Base-by-base conservation (phyloP, 306 rosid species). In the Quercus agrifolia region DNA sequence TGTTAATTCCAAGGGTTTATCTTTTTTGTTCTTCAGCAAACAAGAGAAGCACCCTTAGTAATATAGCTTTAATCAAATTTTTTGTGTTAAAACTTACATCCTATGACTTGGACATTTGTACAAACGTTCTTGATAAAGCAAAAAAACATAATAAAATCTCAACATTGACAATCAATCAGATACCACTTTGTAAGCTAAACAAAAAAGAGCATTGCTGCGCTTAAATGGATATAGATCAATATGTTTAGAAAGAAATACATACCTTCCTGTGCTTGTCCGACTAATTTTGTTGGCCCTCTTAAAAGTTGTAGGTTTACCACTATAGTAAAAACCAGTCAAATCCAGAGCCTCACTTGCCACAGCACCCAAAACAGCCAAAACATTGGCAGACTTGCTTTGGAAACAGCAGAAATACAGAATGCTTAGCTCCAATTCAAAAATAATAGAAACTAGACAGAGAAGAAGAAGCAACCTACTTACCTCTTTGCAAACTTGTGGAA, bases 401-500 rank as follows among this genome's bases (percentile, higher is more conserved):
- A 71, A 87, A 83, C 75, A 85, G 49, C 75, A 85, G 71, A 80
- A 62, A 71, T 46, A 85, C 31, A 85, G 18, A 86, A 81, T 72
- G 54, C 57, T 91, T 78, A 86, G 82, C 69, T 74, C 71, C 20
- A 82, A 74, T 41, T 77, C 28, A 51, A 27, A 80, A 58, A 71
- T 27, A 73, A 18, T 49, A 33, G 25, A 30, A 30, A 25, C 44
- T 38, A 62, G 38, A 69, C 38, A 54, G 56, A 68, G 20, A 72
- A 17, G 69, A 9, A 81, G 25, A 30, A 62, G 49, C 61, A 19
- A 51, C 46, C 73, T 63, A 78, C 69, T 73, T 78, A 93, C 98
- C 91, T 91, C 83, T 95, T 95, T 18, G 98, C 97, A 85, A 95
- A 95, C 83, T 95, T 95, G 91, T 95, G 97, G 80, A 95, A 95